Evolutionary conservation across 805 yeast genomes (phyloP).

Genomic region (Starmerella geochares): DNA sequence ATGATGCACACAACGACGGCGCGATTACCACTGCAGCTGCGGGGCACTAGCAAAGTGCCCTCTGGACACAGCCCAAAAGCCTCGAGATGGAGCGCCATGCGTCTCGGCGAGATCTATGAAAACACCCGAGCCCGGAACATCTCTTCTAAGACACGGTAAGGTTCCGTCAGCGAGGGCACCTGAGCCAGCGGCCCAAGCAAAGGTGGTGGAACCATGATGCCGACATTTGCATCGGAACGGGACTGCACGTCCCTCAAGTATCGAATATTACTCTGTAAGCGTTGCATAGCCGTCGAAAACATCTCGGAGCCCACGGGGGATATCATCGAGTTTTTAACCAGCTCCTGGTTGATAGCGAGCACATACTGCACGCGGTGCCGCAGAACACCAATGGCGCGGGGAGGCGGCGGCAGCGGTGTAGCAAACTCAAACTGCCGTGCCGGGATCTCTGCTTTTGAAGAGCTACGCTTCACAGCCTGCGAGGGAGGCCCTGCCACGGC

Average conservation of each 20-base stretch:
- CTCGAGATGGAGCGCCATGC: too few species aligned
- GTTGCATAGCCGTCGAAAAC: constrained; percentile 28
- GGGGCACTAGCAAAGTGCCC: too few species aligned
- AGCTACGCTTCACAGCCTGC: background rate
- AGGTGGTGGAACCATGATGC: constrained; percentile 25
- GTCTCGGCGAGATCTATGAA: background rate
- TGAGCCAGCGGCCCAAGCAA: constrained; percentile 29
- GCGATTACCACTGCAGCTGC: background rate
- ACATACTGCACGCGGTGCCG: constrained; percentile 19
- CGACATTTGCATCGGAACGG: constrained; percentile 5
- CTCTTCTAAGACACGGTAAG: constrained; percentile 29
- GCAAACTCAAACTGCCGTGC: constrained; percentile 20
- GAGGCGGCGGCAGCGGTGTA: constrained; percentile 18
- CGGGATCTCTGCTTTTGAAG: constrained; percentile 2
- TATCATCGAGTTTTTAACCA: constrained; percentile 15
- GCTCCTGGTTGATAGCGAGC: constrained; percentile 23
- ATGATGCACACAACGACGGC: too few species aligned
- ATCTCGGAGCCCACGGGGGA: constrained; percentile 10
- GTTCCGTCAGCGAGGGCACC: constrained; percentile 28
- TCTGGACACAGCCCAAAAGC: too few species aligned
- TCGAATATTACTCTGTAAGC: constrained; percentile 32
- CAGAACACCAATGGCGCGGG: constrained; percentile 12
- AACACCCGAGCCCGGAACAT: constrained; percentile 24
- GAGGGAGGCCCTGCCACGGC: background rate
- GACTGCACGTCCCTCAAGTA: constrained; percentile 26